Conservation (phyloP, 768 basidiomycete genomes). For the Podaxis sp. region DNA sequence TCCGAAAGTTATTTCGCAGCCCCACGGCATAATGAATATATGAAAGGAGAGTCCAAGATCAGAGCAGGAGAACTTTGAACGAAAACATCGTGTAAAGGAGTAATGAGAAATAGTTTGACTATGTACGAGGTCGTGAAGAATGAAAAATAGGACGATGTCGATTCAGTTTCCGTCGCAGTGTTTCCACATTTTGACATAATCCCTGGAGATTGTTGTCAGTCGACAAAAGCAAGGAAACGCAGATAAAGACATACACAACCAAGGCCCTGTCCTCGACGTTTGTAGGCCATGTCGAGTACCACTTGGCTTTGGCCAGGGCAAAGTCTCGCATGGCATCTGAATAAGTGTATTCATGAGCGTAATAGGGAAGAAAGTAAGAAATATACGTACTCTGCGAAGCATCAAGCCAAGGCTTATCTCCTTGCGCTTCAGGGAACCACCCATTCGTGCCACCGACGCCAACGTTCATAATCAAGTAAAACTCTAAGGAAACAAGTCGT, state of each 20-base stretch:
- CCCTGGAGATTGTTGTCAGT: slow-evolving; percentile 22
- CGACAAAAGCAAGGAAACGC: neutral
- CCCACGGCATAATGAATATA: neutral
- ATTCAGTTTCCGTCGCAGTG: slow-evolving; percentile 30
- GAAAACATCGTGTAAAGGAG: neutral
- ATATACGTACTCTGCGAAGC: slow-evolving; percentile 40
- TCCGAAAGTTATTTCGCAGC: neutral
- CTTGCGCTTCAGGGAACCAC: slow-evolving; percentile 85
- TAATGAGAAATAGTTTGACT: neutral
- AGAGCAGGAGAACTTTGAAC: neutral
- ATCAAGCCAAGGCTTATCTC: slow-evolving; percentile 79
- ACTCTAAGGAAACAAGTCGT: slow-evolving; percentile 36
- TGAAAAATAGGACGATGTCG: neutral
- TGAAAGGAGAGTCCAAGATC: neutral
- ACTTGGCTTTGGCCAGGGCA: slow-evolving; percentile 47
- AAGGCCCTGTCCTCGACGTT: slow-evolving; percentile 59
- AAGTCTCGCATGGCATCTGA: slow-evolving; percentile 65
- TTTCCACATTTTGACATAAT: slow-evolving; percentile 58
- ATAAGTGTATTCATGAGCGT: neutral
- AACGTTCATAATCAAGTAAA: slow-evolving; percentile 79
- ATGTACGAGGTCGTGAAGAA: neutral
- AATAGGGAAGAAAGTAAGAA: neutral
- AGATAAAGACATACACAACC: slow-evolving; percentile 50
- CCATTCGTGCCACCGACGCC: slow-evolving; percentile 82
- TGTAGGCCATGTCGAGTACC: slow-evolving; percentile 75